Evolutionary conservation across 139 green algal species (phyloP).

Genomic region (Haematococcus sp.): DNA sequence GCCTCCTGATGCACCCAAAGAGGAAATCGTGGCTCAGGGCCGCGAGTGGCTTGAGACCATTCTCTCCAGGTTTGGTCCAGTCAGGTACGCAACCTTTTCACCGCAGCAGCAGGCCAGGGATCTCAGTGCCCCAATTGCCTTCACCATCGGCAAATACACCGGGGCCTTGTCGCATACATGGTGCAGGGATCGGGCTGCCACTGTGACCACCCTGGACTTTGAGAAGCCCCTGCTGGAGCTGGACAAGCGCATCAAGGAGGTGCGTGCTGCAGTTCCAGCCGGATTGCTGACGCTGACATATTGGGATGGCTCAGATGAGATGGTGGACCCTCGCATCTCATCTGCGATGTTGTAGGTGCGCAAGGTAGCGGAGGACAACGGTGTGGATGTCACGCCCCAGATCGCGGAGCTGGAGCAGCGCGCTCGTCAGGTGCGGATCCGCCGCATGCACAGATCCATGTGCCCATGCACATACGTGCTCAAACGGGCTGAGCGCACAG

Average conservation of each 20-base stretch:
- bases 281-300: not conserved
- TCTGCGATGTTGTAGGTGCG: constrained; percentile 61
- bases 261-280: constrained; percentile 25
- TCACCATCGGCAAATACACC: too few relatives aligned
- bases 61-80: constrained; percentile 73
- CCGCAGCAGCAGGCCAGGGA: too few relatives aligned
- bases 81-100: constrained; percentile 27
- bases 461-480: not conserved
- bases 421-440: constrained; percentile 62
- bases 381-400: constrained; percentile 82
- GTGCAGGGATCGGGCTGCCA: constrained; percentile 55
- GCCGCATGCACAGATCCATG: not conserved
- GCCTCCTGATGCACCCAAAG: constrained; percentile 28
- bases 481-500: too few relatives aligned
- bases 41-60: constrained; percentile 62
- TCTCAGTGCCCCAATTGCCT: too few relatives aligned
- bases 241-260: constrained; percentile 96
- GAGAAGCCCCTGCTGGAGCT: constrained; percentile 96
- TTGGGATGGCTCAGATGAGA: constrained; percentile 1
- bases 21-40: constrained; percentile 17
- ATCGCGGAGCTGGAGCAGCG: constrained; percentile 85
- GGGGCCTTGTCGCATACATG: too few relatives aligned
- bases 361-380: constrained; percentile 89
- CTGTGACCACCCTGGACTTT: constrained; percentile 83
- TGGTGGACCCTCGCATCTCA: not conserved